Conservation (phyloP, 306 rosid genomes). For the Cicer bijugum region DNA sequence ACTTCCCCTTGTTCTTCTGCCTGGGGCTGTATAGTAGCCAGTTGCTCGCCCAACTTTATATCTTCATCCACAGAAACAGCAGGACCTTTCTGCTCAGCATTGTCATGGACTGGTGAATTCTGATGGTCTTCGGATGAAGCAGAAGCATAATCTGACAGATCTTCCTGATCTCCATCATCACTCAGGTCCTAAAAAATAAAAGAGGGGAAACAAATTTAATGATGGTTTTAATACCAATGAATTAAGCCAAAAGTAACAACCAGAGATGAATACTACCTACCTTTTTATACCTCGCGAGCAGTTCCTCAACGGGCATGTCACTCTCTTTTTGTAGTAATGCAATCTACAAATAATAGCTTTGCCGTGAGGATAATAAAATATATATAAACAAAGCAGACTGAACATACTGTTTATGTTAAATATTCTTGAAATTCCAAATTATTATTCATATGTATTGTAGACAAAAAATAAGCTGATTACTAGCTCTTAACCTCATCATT, state of each 20-base stretch:
- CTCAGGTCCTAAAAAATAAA: slow-evolving; percentile 56
- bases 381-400: slow-evolving; percentile 28
- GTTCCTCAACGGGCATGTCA: slow-evolving; percentile 85
- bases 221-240: slow-evolving; percentile 34
- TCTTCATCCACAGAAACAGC: slow-evolving; percentile 58
- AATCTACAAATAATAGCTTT: slow-evolving; percentile 61
- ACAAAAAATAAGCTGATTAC: slow-evolving; percentile 30
- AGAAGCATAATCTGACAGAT: slow-evolving; percentile 69
- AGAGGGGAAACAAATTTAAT: slow-evolving; percentile 11
- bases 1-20: slow-evolving; percentile 56
- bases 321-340: slow-evolving; percentile 87
- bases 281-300: slow-evolving; percentile 95
- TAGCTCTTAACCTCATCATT: slow-evolving; percentile 75
- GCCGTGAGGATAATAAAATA: slow-evolving; percentile 38
- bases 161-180: slow-evolving; percentile 56
- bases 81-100: slow-evolving; percentile 49
- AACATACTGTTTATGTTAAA: background rate
- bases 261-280: slow-evolving; percentile 58
- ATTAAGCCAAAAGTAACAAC: slow-evolving; percentile 42
- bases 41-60: slow-evolving; percentile 54
- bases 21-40: slow-evolving; percentile 49
- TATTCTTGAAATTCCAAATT: slow-evolving; percentile 22
- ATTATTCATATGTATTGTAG: slow-evolving; percentile 19
- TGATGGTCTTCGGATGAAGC: slow-evolving; percentile 62
- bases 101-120: slow-evolving; percentile 63